These are phyloP conservation scores for Calonectria pteridis DNA, from an alignment of 2,329 filamentous ascomycete genomes.

Conservation along the genomic window DNA sequence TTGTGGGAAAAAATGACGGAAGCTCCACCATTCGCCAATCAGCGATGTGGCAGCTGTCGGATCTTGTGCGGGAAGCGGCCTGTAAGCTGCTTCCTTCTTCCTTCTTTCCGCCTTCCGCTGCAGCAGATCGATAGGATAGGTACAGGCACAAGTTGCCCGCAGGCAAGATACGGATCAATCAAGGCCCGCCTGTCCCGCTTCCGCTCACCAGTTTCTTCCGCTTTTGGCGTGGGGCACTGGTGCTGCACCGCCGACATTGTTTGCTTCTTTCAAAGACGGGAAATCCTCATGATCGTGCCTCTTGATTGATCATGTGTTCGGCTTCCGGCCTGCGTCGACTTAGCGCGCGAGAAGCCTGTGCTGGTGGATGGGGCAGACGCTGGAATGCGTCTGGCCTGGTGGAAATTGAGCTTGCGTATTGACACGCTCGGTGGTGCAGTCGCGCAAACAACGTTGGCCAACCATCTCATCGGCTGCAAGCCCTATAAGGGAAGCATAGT, in stretches of 20 bases:
- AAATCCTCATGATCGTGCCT: background rate
- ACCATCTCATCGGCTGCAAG: background rate
- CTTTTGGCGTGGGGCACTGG: background rate
- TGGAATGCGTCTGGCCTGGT: background rate
- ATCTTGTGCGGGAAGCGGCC: constrained; percentile 22
- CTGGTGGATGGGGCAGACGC: background rate
- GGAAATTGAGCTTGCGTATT: background rate
- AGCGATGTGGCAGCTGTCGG: constrained; percentile 19
- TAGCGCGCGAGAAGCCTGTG: background rate
- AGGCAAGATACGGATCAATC: constrained; percentile 15
- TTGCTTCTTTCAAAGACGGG: background rate
- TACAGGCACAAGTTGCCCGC: background rate
- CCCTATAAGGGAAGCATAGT: background rate
- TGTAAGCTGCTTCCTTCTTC: constrained; percentile 17
- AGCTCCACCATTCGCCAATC: constrained; percentile 33
- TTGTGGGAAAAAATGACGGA: background rate
- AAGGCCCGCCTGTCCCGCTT: background rate
- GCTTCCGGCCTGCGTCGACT: background rate
- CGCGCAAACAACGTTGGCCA: background rate
- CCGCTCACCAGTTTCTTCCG: constrained; percentile 6
- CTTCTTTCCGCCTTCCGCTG: constrained; percentile 31
- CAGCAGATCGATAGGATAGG: background rate
- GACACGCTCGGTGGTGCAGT: background rate
- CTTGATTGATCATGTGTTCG: background rate
- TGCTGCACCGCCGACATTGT: background rate